Percentiles rank a stretch among this genome's conserved stretches.
phyloP scores from a whole-genome alignment of 345 rosid genomes.

The Eucalyptus curtisii region DNA sequence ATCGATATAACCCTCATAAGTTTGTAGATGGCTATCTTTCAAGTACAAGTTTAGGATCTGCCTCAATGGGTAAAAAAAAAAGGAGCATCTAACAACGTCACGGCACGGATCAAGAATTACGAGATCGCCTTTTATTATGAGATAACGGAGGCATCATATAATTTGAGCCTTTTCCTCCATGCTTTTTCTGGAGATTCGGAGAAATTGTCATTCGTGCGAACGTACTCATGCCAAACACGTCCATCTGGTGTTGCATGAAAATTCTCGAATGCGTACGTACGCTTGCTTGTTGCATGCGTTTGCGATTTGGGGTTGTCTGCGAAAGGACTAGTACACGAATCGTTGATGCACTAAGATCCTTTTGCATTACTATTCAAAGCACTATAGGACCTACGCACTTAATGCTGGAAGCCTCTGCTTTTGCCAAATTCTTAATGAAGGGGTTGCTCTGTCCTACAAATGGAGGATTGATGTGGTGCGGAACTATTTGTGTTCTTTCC shows the following conservation, averaged over 20 bases:
- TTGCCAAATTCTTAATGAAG: background rate
- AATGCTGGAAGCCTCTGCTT: background rate
- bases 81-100: fast-evolving
- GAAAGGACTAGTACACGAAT: background rate
- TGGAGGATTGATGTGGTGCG: background rate
- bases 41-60: background rate
- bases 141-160: fast-evolving
- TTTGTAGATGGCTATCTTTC: background rate
- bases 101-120: fast-evolving
- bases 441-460: background rate
- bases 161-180: background rate
- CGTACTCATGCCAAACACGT: background rate
- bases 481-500: background rate
- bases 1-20: background rate
- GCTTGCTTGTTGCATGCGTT: background rate
- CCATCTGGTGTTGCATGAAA: background rate
- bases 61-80: background rate
- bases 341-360: background rate
- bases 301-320: background rate
- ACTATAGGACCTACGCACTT: background rate
- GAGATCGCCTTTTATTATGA: too few species aligned
- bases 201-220: background rate
- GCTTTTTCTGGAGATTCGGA: background rate
- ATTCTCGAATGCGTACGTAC: background rate
- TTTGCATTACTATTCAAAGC: background rate